Evolutionary conservation across 1,139 yeast genomes (phyloP), one percentile per base, ranked within the genome.

Genomic region (Candida sp.): DNA sequence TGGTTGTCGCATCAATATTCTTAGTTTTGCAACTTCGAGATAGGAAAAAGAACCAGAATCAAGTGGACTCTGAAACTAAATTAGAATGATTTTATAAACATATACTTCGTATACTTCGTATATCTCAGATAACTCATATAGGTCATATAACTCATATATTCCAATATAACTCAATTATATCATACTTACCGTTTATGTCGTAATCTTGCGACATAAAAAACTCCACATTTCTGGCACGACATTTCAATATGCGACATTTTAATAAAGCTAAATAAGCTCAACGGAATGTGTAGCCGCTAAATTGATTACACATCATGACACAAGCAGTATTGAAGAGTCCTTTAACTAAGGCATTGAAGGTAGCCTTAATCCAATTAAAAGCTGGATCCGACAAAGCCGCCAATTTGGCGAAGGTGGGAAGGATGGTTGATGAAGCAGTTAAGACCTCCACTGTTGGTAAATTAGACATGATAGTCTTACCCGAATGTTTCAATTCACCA

Each of bases 401-500:
- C 46, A 84, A 84, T 58, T 64, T 84, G 49, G 54, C 65, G 39
- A 79, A 81, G 51, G 86, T 80, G 0, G 66, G 71, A 33, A 65
- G 65, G 22, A 75, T 67, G 49, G 71, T 81, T 35, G 72, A 68
- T 36, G 70, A 68, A 30, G 88, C 89, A 3, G 62, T 81, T 22
- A 46, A 55, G 3, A 66, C 73, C 40, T 70, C 82, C 32, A 79
- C 80, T 30, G 68, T 71, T 34, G 63, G 63, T 2, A 60, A 58
- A 39, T 50, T 84, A 15, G 86, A 84, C 51, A 64, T 83, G 46
- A 77, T 86, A n/a, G 84, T 86, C 61, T 68, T 86, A 40, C 95
- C 95, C 5, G 98, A 93, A 67, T 91, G 97, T 66, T 93, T 91
- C 78, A 91, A 91, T 63, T 87, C 97, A 1, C 98, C 98, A 4